Percentiles rank a stretch among this genome's conserved stretches.
Conservation (phyloP, 2,329 filamentous ascomycete genomes). For the Cytospora mali region DNA sequence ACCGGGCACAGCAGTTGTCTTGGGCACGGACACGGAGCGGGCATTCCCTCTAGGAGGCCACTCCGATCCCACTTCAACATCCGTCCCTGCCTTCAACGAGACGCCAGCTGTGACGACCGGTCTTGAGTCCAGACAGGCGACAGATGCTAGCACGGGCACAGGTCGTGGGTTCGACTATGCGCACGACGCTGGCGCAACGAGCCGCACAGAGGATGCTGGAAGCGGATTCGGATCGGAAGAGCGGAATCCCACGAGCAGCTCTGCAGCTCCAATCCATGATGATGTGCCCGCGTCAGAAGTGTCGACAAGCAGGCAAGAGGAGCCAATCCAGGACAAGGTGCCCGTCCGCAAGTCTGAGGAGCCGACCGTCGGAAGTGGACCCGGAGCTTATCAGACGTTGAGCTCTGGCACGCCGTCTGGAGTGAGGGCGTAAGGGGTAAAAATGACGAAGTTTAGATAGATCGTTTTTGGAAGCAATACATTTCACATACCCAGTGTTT, state of each 20-base stretch:
- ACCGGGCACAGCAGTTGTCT: neutral
- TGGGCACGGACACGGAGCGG: conserved; percentile 18
- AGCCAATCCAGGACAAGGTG: neutral
- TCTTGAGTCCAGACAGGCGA: neutral
- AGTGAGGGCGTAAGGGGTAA: neutral
- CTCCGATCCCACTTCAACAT: neutral
- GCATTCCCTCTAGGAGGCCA: conserved; percentile 12
- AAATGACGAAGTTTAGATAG: too few relatives aligned
- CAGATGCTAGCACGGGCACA: neutral
- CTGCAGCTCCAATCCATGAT: neutral
- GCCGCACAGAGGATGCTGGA: neutral
- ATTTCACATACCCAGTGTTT: neutral
- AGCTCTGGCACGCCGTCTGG: conserved; percentile 16
- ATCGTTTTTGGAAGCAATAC: neutral
- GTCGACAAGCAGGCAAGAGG: neutral
- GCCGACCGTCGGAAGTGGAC: neutral
- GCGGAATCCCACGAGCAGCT: neutral
- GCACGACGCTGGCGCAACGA: neutral
- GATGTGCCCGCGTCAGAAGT: neutral
- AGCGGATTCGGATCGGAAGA: neutral
- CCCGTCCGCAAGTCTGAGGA: neutral
- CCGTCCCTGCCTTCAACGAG: neutral
- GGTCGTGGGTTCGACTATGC: neutral
- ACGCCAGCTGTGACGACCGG: neutral
- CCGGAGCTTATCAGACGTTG: conserved; percentile 2